These are phyloP conservation scores for Diaporthe vaccinii DNA, from an alignment of 2,329 filamentous ascomycete species.

Conservation along the genomic window DNA sequence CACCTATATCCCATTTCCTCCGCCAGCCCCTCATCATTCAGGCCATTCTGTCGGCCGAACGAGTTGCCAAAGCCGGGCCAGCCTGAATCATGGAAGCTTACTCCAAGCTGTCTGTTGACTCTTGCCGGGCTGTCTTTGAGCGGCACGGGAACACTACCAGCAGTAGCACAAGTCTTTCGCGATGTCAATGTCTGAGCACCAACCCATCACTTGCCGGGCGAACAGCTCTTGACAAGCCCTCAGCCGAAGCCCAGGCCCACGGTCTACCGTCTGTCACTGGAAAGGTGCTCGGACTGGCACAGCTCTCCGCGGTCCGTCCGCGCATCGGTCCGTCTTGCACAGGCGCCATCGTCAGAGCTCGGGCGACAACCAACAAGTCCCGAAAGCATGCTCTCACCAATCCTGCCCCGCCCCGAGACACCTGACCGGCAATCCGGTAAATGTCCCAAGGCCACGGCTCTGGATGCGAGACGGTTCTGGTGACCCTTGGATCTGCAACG, in stretches of 20 bases:
- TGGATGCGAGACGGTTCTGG: slow-evolving; percentile 12
- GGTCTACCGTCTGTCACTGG: neutral
- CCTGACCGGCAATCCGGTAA: slow-evolving; percentile 20
- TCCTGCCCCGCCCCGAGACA: slow-evolving; percentile 20
- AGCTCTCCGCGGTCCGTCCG: slow-evolving; percentile 7
- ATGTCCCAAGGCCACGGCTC: slow-evolving; percentile 23
- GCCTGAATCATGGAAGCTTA: neutral
- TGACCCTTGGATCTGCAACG: neutral
- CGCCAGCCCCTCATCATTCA: neutral
- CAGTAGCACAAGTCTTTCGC: neutral
- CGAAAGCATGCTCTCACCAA: slow-evolving; percentile 21
- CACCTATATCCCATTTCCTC: slow-evolving; percentile 14
- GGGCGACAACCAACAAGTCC: slow-evolving; percentile 6
- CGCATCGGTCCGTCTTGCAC: slow-evolving; percentile 19
- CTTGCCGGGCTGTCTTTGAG: neutral
- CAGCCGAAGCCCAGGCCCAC: neutral
- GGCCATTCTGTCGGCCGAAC: slow-evolving; percentile 20
- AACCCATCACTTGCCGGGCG: neutral
- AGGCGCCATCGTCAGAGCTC: slow-evolving; percentile 13
- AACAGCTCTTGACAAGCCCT: neutral
- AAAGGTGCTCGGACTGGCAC: slow-evolving; percentile 16
- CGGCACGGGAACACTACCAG: neutral
- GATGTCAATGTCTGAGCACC: slow-evolving; percentile 2
- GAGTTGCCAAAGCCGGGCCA: slow-evolving; percentile 5
- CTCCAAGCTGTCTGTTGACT: slow-evolving; percentile 1